Conservation (phyloP, 1,284 basidiomycete species). For the Trichosporon coremiiforme region DNA sequence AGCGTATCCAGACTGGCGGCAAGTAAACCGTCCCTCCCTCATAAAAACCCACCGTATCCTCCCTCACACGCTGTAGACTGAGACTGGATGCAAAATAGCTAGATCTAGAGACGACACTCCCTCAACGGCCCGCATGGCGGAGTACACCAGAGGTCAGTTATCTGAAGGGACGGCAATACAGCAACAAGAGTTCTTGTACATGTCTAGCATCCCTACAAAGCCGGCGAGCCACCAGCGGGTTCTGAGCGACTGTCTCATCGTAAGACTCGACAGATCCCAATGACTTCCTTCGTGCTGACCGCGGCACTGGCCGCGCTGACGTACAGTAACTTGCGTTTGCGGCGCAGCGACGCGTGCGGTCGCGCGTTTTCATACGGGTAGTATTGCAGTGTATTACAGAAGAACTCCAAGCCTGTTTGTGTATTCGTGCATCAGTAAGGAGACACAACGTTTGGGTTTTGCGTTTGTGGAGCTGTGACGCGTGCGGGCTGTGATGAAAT, state of each 20-base stretch:
- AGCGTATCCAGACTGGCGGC: constrained; percentile 38
- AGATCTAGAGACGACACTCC: not conserved
- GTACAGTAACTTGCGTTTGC: not conserved
- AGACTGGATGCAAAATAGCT: constrained; percentile 13
- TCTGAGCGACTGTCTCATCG: not conserved
- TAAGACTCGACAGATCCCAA: not conserved
- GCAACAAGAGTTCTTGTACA: constrained; percentile 13
- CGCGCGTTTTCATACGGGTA: not conserved
- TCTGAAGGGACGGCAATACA: not conserved
- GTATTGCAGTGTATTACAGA: constrained; percentile 16
- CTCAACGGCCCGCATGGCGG: too few species aligned
- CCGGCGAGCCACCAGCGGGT: constrained; percentile 3
- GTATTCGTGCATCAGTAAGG: constrained; percentile 17
- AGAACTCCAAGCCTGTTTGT: constrained; percentile 17
- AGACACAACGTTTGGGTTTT: not conserved
- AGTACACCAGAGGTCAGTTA: not conserved
- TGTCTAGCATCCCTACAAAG: constrained; percentile 18
- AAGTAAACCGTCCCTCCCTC: not conserved
- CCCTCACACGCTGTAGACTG: constrained; percentile 5
- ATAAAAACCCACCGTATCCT: too few species aligned
- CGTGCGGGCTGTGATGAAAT: not conserved
- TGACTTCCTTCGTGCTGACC: not conserved
- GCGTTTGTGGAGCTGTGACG: not conserved
- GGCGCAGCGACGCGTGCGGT: not conserved
- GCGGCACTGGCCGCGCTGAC: constrained; percentile 6